These are phyloP conservation scores for Flaveria robusta DNA, from an alignment of 129 eudicot species.

Conservation along the genomic window DNA sequence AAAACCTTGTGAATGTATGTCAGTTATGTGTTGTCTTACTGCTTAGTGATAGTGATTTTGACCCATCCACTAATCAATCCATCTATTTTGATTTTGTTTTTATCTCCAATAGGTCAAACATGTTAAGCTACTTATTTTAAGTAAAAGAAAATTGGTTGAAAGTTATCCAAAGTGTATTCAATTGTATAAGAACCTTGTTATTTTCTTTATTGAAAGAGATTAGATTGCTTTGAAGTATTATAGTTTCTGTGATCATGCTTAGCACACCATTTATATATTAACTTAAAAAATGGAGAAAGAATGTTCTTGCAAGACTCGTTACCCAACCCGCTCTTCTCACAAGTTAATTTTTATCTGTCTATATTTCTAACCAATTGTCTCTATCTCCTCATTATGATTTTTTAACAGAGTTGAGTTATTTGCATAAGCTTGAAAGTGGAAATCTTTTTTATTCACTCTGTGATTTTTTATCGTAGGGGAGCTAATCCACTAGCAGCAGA, in stretches of 20 bases:
- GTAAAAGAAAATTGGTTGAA: neutral
- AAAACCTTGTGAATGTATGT: neutral
- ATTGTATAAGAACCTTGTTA: neutral
- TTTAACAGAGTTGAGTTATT: neutral
- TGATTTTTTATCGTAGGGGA: slow-evolving; percentile 51
- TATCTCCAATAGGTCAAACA: neutral
- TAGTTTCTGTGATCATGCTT: neutral
- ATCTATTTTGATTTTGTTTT: neutral
- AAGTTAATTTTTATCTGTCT: neutral
- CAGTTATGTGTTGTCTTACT: neutral
- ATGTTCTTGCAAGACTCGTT: neutral
- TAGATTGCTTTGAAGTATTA: neutral
- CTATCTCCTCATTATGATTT: neutral
- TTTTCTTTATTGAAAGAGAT: neutral
- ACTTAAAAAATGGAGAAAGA: neutral
- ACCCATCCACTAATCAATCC: neutral
- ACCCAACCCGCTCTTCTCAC: neutral
- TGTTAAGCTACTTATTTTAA: too few relatives aligned
- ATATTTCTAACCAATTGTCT: neutral
- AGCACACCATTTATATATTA: neutral
- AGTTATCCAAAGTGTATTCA: neutral
- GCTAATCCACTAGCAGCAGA: slow-evolving; percentile 65
- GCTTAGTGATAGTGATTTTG: neutral
- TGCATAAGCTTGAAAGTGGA: slow-evolving; percentile 8
- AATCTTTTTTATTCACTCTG: slow-evolving; percentile 9